phyloP scores from a whole-genome alignment of 2,329 filamentous ascomycete species.

The Neopestalotiopsis sp. region DNA sequence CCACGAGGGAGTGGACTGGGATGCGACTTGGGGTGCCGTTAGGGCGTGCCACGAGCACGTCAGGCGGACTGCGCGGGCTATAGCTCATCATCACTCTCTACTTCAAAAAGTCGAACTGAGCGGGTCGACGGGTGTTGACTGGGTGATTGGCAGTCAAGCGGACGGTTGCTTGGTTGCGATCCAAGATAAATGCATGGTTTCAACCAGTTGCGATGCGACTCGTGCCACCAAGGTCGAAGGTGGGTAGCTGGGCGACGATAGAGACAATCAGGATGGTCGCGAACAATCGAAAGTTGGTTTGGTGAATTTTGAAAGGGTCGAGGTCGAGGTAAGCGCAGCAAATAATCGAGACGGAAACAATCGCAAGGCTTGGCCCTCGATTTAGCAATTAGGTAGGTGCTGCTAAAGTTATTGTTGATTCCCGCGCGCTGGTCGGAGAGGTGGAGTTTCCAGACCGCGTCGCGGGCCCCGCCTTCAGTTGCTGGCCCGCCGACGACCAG shows the following conservation, averaged over 20 bases:
- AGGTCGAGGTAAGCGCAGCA: not conserved
- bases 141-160: constrained; percentile 7
- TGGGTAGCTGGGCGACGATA: not conserved
- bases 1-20: not conserved
- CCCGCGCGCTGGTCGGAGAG: constrained; percentile 2
- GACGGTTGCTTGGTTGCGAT: constrained; percentile 10
- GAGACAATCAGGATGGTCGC: not conserved
- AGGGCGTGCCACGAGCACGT: constrained; percentile 12
- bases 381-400: not conserved
- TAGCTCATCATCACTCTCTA: constrained; percentile 1
- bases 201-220: constrained; percentile 5
- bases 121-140: not conserved
- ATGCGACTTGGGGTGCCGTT: constrained; percentile 12
- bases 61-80: constrained; percentile 12
- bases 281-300: not conserved
- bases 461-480: not conserved
- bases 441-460: not conserved
- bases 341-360: constrained; percentile 3
- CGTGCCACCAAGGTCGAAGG: not conserved
- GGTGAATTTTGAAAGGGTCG: not conserved
- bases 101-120: not conserved
- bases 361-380: not conserved
- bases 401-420: constrained; percentile 13
- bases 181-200: constrained; percentile 13
- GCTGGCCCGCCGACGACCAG: not conserved